Evolutionary conservation across 768 basidiomycete genomes (phyloP).

Genomic region (Serendipita vermifera): DNA sequence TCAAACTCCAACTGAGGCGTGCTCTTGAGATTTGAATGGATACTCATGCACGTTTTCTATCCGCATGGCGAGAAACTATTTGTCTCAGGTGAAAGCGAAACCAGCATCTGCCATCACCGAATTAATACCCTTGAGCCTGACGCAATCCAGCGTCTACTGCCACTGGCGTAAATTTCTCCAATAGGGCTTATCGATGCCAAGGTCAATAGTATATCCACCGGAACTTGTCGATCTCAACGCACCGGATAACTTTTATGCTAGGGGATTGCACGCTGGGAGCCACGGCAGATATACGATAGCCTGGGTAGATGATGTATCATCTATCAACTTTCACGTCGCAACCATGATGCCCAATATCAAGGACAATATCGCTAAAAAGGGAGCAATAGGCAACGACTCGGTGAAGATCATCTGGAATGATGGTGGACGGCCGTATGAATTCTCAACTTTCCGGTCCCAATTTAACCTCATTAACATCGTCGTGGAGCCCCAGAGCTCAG

Average conservation of each 20-base stretch:
- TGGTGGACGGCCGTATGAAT: constrained; percentile 73
- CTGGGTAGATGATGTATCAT: constrained; percentile 97
- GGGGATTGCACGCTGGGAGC: constrained; percentile 77
- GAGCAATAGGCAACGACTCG: constrained; percentile 92
- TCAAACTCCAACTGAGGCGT: too few species aligned
- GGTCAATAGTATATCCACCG: too few species aligned
- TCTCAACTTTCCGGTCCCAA: constrained; percentile 82
- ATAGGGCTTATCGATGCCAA: too few species aligned
- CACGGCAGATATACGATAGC: constrained; percentile 97
- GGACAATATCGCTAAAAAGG: constrained; percentile 81
- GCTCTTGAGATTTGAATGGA: too few species aligned
- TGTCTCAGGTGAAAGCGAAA: too few species aligned
- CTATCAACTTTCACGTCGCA: constrained; percentile 87
- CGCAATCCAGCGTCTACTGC: too few species aligned
- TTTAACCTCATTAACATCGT: constrained; percentile 98
- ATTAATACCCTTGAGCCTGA: too few species aligned
- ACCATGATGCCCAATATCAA: constrained; percentile 85
- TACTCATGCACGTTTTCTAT: too few species aligned
- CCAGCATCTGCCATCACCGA: too few species aligned
- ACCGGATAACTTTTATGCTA: constrained; percentile 88
- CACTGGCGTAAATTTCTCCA: too few species aligned
- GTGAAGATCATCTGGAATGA: constrained; percentile 98
- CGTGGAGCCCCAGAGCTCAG: constrained; percentile 82
- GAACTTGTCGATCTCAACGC: too few species aligned
- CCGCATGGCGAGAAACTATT: too few species aligned